Base-by-base conservation (phyloP, 2,329 filamentous ascomycete species). In the Pestalotiopsis sp. region DNA sequence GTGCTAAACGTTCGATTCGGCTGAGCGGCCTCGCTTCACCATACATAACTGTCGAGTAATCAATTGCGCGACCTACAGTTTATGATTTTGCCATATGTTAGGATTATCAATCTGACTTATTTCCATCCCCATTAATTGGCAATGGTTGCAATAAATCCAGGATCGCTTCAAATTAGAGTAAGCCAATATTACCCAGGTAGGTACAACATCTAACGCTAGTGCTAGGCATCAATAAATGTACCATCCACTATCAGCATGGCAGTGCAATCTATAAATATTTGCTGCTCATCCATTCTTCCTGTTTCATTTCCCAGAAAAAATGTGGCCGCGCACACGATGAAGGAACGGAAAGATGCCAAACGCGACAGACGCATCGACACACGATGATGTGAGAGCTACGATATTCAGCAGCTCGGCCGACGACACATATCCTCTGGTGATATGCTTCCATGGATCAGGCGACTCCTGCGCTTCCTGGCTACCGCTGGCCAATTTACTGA, bases 381-480 rank as follows among this genome's bases (percentile, higher is more conserved):
- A 20, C 13, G 13, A 20, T 62, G n/a, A 62, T 36, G 31, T 12
- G 9, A 36, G 12, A 5, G 59, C 31, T n/a, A 39, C 59, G 13
- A 20, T 62, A 17, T 17, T 62, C 11, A 31, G 59, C 36, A 36
- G 20, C 27, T 3, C 59, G 31, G 17, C n/a, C 59, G 12, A 64
- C 4, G 23, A 6, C 61, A 20, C n/a, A 11, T 31, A 11, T 31
- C 75, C 76, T 11, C 71, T 78, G 12, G 67, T 76, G 12, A 75
- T 78, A 27, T 78, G 74, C 70, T 77, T 77, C 69, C 76, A 77
- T 70, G 75, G 76, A 57, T 77, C 76, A 1, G 76, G 76, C 36
- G 68, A 68, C n/a, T 71, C 74, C 13, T 76, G 73, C 59, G 71
- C 74, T 14, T 41, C 70, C 9, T 77, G 76, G 76, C 72, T 74